A percentile compares a stretch with the other conserved stretches of the same genome.
Evolutionary conservation across 2,329 filamentous ascomycete species (phyloP).

Genomic region (Botrytis sinoallii): DNA sequence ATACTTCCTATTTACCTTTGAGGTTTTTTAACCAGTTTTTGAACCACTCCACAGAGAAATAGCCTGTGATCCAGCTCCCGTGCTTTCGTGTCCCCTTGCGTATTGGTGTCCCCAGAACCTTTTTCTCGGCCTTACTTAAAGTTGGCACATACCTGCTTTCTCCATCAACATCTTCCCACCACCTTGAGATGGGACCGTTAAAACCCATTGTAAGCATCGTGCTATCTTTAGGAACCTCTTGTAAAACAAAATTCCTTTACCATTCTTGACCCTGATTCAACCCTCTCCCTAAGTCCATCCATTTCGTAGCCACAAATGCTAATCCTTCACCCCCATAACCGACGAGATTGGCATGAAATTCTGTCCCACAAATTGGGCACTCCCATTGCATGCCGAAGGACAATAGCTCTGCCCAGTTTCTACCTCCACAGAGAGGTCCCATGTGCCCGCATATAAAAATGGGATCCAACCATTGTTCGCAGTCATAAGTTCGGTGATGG

Average conservation of each 20-base stretch:
- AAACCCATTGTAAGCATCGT: fast-evolving
- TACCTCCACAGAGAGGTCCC: not conserved
- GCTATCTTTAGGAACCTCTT: fast-evolving
- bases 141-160: not conserved
- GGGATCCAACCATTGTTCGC: not conserved
- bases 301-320: not conserved
- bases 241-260: not conserved
- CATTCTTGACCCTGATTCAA: not conserved
- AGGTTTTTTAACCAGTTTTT: not conserved
- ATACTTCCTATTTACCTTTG: not conserved
- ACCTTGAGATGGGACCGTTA: not conserved
- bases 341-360: not conserved
- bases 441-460: not conserved
- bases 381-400: too few species aligned
- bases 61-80: not conserved
- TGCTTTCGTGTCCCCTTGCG: not conserved
- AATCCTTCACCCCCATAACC: not conserved
- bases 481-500: not conserved
- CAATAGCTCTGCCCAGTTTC: not conserved
- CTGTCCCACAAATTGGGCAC: not conserved
- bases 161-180: not conserved
- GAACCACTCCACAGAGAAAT: not conserved
- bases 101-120: not conserved
- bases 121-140: not conserved
- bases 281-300: not conserved